Percentiles rank a stretch among this genome's conserved stretches.
Conservation (phyloP, 805 yeast species). For the Kazachstania kunashirensis region DNA sequence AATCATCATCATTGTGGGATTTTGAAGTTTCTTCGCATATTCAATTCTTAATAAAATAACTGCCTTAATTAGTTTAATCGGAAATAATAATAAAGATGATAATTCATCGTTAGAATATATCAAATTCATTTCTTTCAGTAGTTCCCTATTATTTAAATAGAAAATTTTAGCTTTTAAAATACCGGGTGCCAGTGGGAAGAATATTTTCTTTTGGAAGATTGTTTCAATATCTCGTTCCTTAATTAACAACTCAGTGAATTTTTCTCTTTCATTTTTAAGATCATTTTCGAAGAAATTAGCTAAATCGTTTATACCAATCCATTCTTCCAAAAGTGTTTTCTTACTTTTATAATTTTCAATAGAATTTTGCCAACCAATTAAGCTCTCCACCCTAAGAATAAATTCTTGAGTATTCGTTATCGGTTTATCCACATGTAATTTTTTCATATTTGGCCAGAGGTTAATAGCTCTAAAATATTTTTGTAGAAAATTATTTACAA, state of each 20-base stretch:
- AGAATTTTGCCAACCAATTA: conserved; percentile 76
- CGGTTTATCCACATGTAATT: conserved; percentile 74
- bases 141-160: conserved; percentile 48
- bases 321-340: conserved; percentile 47
- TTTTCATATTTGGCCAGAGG: conserved; percentile 70
- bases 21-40: conserved; percentile 68
- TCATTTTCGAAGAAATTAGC: conserved; percentile 36
- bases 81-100: conserved; percentile 60
- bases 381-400: conserved; percentile 55
- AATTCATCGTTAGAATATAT: conserved; percentile 64
- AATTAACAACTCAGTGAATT: conserved; percentile 78
- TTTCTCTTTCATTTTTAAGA: conserved; percentile 32
- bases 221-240: conserved; percentile 70
- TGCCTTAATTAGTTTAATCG: conserved; percentile 70
- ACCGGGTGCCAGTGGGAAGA: conserved; percentile 69
- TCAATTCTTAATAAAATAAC: conserved; percentile 62
- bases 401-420: conserved; percentile 56
- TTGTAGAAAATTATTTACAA: conserved; percentile 49
- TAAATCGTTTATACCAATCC: conserved; percentile 80
- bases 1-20: conserved; percentile 91
- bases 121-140: conserved; percentile 57
- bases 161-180: conserved; percentile 71
- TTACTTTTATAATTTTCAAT: conserved; percentile 60
- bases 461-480: conserved; percentile 59
- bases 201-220: conserved; percentile 60